Base-by-base conservation (phyloP, 2,329 filamentous ascomycete genomes). In the Fusarium keratoplasticum region DNA sequence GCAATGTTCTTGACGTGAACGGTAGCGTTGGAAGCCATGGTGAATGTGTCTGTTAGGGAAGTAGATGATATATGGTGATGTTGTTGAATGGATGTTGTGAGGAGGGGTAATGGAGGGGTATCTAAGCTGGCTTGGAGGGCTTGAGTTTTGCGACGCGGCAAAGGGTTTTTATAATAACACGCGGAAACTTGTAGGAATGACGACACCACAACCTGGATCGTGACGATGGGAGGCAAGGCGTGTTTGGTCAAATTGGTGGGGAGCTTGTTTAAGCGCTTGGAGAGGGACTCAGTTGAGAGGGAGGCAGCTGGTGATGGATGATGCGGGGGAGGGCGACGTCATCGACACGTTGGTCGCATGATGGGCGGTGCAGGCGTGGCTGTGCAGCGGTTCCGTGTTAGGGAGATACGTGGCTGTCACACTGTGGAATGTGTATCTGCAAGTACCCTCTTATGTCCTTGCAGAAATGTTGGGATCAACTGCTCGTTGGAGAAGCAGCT, bases 1-100 rank as follows among this genome's bases (percentile, higher is more conserved):
- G 94, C 91, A 85, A 99, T 98, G 87, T 96, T 95, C 86, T 94
- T 93, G 80, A 98, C 95, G 86, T 95, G 87, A 74, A 98, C 94
- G 60, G 93, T 96, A 62, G 82, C 79, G 79, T 86, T 89, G 78
- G 85, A 82, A 79, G 89, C 85, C 89, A 91, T 91, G 74, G 44
- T 87, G 82, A 66, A 60, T 54, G 31, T 63, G 52, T 69, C 67
- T 57, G 29, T 27, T 61, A 31, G 50, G 58, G 27, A 14, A 14
- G 20, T 22, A 14, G 36, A 44, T 22, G 40, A 42, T 55, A 54
- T 54, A 31, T 66, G 57, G 36, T 59, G 44, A 54, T 61, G 52
- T 20, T 29, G 47, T 52, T 52, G 47, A 29, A 29, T 52, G 47
- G 47, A 27, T 55, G 40, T 67, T 50, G 20, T 57, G 20, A 57